Conservation (phyloP, 192 early-diverging fungal species). For the Haplosporangium gracile region DNA sequence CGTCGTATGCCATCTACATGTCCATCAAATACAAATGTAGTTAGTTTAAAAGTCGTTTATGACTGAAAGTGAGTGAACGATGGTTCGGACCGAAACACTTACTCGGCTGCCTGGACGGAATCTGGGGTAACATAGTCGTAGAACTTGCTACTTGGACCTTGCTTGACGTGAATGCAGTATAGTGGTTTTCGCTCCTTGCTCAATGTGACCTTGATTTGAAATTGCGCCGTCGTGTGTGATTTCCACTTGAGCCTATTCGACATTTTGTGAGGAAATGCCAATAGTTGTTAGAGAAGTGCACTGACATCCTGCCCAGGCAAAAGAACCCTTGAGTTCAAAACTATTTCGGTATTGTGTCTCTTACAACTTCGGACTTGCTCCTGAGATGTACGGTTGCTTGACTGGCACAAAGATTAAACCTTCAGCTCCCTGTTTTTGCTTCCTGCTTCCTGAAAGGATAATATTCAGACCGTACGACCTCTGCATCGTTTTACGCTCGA, state of each 20-base stretch:
- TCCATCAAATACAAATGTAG: no score
- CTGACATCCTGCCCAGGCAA: no score
- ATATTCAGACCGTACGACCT: conserved; percentile 65
- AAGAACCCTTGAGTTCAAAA: not conserved
- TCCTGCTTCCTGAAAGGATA: conserved; percentile 75
- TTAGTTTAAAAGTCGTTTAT: not conserved
- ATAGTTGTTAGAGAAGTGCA: not conserved
- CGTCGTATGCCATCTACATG: conserved; percentile 61
- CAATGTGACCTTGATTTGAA: conserved; percentile 63
- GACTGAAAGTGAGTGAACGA: not conserved
- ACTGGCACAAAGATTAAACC: conserved; percentile 82
- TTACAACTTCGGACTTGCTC: conserved; percentile 68
- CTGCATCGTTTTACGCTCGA: conserved; percentile 73
- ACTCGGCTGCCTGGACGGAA: conserved; percentile 55
- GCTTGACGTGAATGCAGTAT: conserved; percentile 60
- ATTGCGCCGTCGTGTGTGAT: conserved; percentile 67
- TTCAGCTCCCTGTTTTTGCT: conserved; percentile 75
- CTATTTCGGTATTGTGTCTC: not conserved
- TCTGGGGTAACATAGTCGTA: conserved; percentile 69
- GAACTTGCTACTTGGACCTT: conserved; percentile 61
- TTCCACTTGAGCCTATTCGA: conserved; percentile 73
- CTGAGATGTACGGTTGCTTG: conserved; percentile 66
- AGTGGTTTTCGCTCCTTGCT: conserved; percentile 67
- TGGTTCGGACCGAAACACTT: conserved; percentile 12
- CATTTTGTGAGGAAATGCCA: not conserved